Base-by-base conservation (phyloP, 2,329 filamentous ascomycete genomes). In the Lachnellula arida region DNA sequence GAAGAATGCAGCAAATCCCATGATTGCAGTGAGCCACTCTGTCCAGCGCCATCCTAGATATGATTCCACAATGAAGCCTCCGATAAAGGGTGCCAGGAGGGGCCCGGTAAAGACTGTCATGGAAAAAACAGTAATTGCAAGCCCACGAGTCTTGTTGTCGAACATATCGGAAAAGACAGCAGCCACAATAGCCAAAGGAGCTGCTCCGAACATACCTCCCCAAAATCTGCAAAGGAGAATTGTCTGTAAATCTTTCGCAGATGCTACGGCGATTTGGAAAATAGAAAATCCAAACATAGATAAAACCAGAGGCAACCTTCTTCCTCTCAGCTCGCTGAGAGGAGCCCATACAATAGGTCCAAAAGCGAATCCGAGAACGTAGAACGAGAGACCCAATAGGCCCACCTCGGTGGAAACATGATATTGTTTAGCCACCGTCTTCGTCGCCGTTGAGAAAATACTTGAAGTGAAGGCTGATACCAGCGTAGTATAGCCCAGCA, bases 101-200 rank as follows among this genome's bases (percentile, higher is more conserved):
- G 87, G 86, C 5, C 85, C 86, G 1, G 81, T 78, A 63, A 89
- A 89, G 39, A 88, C 81, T 14, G 78, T 76, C 74, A 84, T 79
- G 44, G 79, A 76, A 68, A 84, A 85, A 42, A 83, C 67, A 2
- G 81, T 81, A 47, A 83, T 78, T 58, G 81, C 80, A 42, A 79
- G 39, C 55, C 86, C 81, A 61, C 85, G 77, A 46, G 79, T 81
- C 60, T 77, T 75, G 71, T 86, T 84, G 71, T 84, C 80, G 64
- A 86, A 86, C 81, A 88, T 85, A 71, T 90, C 87, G 22, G 82
- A 84, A 71, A 88, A 88, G 52, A 88, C 82, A 56, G 85, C 86
- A 3, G 83, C 86, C 52, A 87, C 86, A 67, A 89, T 78, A 62
- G 88, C 80, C 43, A 90, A 72, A 2, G 85, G 82, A 57, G 82